Percentiles rank a stretch among this genome's conserved stretches.
These are phyloP conservation scores for Dianthus caryophyllus DNA, from an alignment of 148 eudicot species.

Conservation along the genomic window DNA sequence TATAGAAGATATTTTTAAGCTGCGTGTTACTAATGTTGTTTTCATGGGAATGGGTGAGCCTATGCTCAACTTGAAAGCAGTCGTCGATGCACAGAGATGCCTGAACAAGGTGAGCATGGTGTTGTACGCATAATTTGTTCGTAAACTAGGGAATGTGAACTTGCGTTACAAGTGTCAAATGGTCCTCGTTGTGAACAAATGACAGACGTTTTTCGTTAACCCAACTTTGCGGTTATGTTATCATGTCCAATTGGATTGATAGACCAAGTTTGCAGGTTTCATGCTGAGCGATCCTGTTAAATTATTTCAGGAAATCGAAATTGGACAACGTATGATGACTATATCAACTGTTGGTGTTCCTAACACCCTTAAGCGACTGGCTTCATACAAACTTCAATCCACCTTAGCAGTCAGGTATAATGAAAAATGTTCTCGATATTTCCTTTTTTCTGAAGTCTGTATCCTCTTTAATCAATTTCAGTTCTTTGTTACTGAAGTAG, in stretches of 20 bases:
- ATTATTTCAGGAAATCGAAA: constrained; percentile 63
- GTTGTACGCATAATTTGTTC: neutral
- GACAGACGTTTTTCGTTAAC: neutral
- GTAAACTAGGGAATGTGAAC: neutral
- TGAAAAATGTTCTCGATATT: too few relatives aligned
- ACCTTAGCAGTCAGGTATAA: constrained; percentile 88
- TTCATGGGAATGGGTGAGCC: constrained; percentile 99
- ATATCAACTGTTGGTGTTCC: constrained; percentile 99
- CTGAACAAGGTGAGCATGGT: constrained; percentile 65
- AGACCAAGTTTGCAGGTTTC: neutral
- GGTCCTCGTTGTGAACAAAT: constrained; percentile 11
- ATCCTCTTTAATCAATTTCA: neutral
- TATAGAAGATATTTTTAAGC: constrained; percentile 75
- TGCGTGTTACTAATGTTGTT: constrained; percentile 88
- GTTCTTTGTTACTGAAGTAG: neutral
- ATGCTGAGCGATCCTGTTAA: constrained; percentile 1
- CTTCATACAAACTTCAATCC: constrained; percentile 95
- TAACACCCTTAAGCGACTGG: constrained; percentile 79
- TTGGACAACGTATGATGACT: constrained; percentile 98
- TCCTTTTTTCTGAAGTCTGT: neutral
- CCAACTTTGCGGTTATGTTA: neutral
- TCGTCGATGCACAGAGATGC: constrained; percentile 91
- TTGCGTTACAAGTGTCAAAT: neutral
- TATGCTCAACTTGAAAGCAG: constrained; percentile 90
- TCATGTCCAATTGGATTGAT: neutral